Base-by-base conservation (phyloP, 768 basidiomycete species). In the Fibroporia radiculosa region DNA sequence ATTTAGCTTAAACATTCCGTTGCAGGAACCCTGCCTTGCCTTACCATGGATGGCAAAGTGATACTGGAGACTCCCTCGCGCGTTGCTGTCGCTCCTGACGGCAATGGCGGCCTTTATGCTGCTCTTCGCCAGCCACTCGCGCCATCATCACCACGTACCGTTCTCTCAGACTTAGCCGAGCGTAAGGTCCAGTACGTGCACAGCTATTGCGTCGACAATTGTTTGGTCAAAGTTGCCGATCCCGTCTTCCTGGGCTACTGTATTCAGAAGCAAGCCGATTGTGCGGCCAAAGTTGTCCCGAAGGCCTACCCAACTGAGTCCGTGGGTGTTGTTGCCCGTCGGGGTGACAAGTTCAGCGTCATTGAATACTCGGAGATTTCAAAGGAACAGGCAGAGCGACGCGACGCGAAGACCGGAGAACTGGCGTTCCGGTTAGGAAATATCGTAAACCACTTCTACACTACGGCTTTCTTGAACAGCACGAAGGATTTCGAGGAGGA, bases 401-500 rank as follows among this genome's bases (percentile, higher is more conserved):
- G 82, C 35, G 77, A 85, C 50, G 49, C 78, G 10, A 66, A 75
- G 43, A 75, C 78, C 2, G 87, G 82, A 43, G 83, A 92, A 45
- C 77, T 99, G 42, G 67, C 78, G 19, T 98, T 93, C 81, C 78
- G 93, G 47, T 95, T 95, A 5, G 96, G 78, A 27, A 99, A 99
- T 67, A 98, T 99, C 60, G 96, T 77, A 57, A 98, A 98, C 66
- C 96, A 99, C 65, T 96, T 97, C 67, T 99, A 96, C 69, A 93
- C 93, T 31, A 84, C 85, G 25, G 63, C 71, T 20, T 98, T 87
- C 70, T 76, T 99, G 45, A 77, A 82, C 48, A 62, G 68, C 32
- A 84, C 93, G 41, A 81, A 86, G 55, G 64, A 73, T 2, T 92
- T 95, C 62, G 95, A 97, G 63, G 71, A 79, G 35, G 71, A 88